Evolutionary conservation across 768 basidiomycete genomes (phyloP), one percentile per base, ranked within the genome.

Genomic region (Calocybe cyanea): DNA sequence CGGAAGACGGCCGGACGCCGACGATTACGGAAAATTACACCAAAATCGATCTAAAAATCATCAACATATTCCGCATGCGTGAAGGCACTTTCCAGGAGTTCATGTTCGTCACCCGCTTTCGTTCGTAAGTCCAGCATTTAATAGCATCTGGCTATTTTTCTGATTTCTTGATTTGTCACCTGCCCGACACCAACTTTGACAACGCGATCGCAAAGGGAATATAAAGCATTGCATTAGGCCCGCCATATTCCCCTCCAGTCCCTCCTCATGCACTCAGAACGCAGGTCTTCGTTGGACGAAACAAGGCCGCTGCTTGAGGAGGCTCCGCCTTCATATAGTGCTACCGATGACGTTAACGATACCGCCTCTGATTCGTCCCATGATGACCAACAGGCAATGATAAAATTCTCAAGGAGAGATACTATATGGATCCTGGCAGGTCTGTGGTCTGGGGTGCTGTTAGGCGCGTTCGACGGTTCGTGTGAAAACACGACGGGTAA

Each of bases 391-490:
- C 60, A 58, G 7, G 62, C 65, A 17, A 53, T 68, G 49, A 75
- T 72, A 63, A 67, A 73, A 49, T 68, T 77, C 50, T 78, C 83
- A 35, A 68, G 61, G 37, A 41, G 54, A n/a, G 79, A 87, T 52
- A 72, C 78, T 51, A 65, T 66, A 44, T 88, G 85, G 85, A 81
- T 90, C 50, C 71, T 92, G 41, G 72, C 78, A 34, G 88, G 82
- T 8, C 67, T 92, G 43, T 92, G 88, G 88, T 85, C 82, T 53
- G 85, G 83, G 32, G 85, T 92, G 17, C 81, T 93, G 58, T 69
- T 93, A 44, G 87, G 86, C 57, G 88, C 91, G 34, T 76, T 93
- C 57, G 90, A 92, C 61, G 89, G 89, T 86, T 61, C 46, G 72
- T 62, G 38, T 34, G 46, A 47, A 28, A 57, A 43, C 43, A 40